Percentiles rank a stretch among this genome's conserved stretches.
Evolutionary conservation across 108 stramenopile genomes (phyloP).

Genomic region (Asterionellopsis glacialis): DNA sequence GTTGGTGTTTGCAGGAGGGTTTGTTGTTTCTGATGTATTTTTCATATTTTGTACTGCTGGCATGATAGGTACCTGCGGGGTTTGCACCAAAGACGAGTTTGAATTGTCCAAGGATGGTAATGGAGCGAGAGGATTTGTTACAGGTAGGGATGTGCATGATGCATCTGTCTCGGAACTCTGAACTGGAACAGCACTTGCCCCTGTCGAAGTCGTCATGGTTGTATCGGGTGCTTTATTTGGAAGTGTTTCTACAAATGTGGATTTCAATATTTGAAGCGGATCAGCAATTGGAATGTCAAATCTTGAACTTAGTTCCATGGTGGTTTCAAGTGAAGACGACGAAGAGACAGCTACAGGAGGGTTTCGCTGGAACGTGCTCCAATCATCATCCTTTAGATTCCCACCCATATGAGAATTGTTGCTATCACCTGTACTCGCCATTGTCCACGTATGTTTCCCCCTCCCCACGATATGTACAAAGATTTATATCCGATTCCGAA

Average conservation of each 20-base stretch:
- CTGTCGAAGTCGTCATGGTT: neutral
- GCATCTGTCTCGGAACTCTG: neutral
- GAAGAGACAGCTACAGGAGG: conserved; percentile 13
- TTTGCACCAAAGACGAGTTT: neutral
- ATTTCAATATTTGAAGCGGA: neutral
- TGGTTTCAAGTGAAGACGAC: conserved; percentile 17
- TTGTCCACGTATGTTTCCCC: too few relatives aligned
- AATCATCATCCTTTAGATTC: too few relatives aligned
- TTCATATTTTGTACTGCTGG: neutral
- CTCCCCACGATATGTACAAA: too few relatives aligned
- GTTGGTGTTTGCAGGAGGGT: neutral
- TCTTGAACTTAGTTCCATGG: neutral
- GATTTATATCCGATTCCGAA: too few relatives aligned
- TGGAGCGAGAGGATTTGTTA: neutral
- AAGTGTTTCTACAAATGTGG: neutral
- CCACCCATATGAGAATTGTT: too few relatives aligned
- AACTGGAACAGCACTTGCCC: neutral
- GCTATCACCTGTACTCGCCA: too few relatives aligned
- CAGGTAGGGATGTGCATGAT: neutral
- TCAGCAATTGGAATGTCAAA: neutral
- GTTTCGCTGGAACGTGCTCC: too few relatives aligned
- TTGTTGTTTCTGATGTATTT: neutral
- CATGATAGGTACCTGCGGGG: neutral
- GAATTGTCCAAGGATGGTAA: neutral
- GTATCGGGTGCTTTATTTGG: neutral